Conservation (phyloP, 169 alveolate genomes). For the Plasmodium chabaudi region DNA sequence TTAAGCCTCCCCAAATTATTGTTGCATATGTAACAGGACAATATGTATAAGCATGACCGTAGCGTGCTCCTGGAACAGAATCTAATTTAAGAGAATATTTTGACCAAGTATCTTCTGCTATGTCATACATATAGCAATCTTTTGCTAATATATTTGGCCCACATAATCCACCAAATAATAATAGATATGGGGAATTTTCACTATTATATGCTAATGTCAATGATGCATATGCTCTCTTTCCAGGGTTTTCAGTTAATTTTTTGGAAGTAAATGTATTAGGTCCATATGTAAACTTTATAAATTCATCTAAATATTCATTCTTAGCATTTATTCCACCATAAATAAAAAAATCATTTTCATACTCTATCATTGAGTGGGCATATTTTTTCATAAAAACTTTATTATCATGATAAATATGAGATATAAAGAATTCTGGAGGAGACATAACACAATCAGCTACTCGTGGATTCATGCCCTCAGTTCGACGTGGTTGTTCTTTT, state of each 20-base stretch:
- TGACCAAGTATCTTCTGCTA: conserved; percentile 58
- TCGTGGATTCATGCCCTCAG: conserved; percentile 24
- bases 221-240: conserved; percentile 74
- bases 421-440: conserved; percentile 75
- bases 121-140: conserved; percentile 61
- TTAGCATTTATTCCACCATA: conserved; percentile 72
- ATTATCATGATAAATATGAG: conserved; percentile 77
- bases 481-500: conserved; percentile 33
- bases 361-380: conserved; percentile 74
- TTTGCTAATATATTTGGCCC: conserved; percentile 72
- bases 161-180: conserved; percentile 75
- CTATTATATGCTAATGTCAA: conserved; percentile 50
- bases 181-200: conserved; percentile 45
- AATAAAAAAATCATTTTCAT: conserved; percentile 70
- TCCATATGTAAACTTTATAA: conserved; percentile 61
- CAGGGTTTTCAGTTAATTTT: conserved; percentile 62
- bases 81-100: conserved; percentile 52
- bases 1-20: conserved; percentile 74
- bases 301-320: conserved; percentile 66
- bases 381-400: conserved; percentile 72
- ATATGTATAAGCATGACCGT: conserved; percentile 75
- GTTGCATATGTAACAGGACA: conserved; percentile 63
- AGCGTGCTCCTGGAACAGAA: conserved; percentile 54
- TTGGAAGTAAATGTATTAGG: conserved; percentile 65
- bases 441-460: conserved; percentile 78